A percentile compares a stretch with the other conserved stretches of the same genome.
Evolutionary conservation across 257 asterid species (phyloP).

Genomic region (Nicotiana knightiana): DNA sequence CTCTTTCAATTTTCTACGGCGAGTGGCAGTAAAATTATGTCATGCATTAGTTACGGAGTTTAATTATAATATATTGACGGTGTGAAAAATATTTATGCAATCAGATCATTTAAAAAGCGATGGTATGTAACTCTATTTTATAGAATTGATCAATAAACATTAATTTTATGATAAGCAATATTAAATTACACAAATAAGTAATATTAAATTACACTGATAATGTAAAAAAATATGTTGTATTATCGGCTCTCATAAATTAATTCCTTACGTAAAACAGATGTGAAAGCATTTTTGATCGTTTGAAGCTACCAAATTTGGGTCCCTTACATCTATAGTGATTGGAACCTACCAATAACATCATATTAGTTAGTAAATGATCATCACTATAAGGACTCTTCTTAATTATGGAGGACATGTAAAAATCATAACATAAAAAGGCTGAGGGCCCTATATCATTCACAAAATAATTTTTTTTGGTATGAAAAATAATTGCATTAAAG

Average conservation of each 20-base stretch:
- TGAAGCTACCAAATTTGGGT: constrained; percentile 39
- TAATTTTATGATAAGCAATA: too few relatives aligned
- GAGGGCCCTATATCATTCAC: constrained; percentile 25
- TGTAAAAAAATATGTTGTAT: too few relatives aligned
- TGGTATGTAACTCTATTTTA: too few relatives aligned
- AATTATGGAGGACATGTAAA: constrained; percentile 51
- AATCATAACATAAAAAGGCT: constrained; percentile 35
- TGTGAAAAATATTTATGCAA: too few relatives aligned
- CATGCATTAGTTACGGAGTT: not conserved
- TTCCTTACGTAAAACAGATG: not conserved
- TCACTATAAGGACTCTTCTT: constrained; percentile 23
- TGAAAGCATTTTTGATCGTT: constrained; percentile 7
- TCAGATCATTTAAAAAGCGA: too few relatives aligned
- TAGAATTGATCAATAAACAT: too few relatives aligned
- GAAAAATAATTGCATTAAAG: too few relatives aligned
- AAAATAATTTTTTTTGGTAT: too few relatives aligned
- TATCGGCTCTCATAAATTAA: too few relatives aligned
- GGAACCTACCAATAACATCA: constrained; percentile 21
- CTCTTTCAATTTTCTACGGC: constrained; percentile 14
- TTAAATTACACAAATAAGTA: too few relatives aligned
- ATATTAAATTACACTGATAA: too few relatives aligned
- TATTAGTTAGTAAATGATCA: constrained; percentile 32
- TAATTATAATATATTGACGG: too few relatives aligned
- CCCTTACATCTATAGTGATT: constrained; percentile 17
- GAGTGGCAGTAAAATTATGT: not conserved